Evolutionary conservation across 1,139 yeast species (phyloP).

Genomic region (Candida sp.): DNA sequence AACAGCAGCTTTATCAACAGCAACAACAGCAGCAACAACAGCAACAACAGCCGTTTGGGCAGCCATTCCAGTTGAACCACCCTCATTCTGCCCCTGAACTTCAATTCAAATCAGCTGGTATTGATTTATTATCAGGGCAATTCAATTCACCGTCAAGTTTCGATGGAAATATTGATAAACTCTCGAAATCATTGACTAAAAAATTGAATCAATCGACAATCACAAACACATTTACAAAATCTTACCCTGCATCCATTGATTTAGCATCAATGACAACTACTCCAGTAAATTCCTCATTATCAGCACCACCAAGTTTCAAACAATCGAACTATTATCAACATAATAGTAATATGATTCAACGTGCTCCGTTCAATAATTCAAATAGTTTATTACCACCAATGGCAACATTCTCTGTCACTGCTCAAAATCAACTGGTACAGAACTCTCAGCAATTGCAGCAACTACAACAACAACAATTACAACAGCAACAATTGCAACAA

Average conservation of each 20-base stretch:
- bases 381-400: conserved; percentile 35
- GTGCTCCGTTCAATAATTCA: conserved; percentile 1
- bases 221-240: conserved; percentile 24
- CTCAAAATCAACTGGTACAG: conserved; percentile 2
- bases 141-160: conserved; percentile 7
- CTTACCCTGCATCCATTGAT: conserved; percentile 38
- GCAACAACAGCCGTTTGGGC: background rate
- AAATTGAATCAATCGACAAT: conserved; percentile 10
- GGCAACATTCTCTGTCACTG: conserved; percentile 24
- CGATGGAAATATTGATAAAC: background rate
- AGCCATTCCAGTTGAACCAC: background rate
- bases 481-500: conserved; percentile 1
- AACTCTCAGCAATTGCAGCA: conserved; percentile 3
- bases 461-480: conserved; percentile 3
- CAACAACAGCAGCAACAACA: conserved; percentile 1
- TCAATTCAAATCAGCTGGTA: conserved; percentile 9
- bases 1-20: conserved; percentile 1
- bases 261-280: conserved; percentile 26
- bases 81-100: conserved; percentile 5
- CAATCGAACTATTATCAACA: background rate
- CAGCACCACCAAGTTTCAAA: conserved; percentile 1
- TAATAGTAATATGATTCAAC: background rate
- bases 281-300: conserved; percentile 7
- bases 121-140: conserved; percentile 30
- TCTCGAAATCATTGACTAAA: conserved; percentile 6